Evolutionary conservation across 306 rosid genomes (phyloP).

Genomic region (Cyclanthera cordifolia): DNA sequence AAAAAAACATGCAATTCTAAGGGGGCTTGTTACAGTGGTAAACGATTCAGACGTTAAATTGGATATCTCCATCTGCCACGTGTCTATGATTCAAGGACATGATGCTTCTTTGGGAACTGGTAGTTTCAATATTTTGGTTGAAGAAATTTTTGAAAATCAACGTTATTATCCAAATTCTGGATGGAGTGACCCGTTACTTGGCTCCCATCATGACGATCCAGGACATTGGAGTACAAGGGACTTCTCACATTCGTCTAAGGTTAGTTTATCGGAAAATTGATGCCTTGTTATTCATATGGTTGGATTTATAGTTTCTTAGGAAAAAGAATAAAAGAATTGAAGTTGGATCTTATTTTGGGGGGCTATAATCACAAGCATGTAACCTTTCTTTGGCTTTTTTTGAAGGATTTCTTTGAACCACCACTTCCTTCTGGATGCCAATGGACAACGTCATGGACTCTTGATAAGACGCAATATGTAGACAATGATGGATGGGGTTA

Average conservation of each 20-base stretch:
- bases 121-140: constrained; percentile 23
- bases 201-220: constrained; percentile 29
- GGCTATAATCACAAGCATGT: constrained; percentile 8
- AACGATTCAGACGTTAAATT: constrained; percentile 69
- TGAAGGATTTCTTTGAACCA: constrained; percentile 80
- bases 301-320: constrained; percentile 1
- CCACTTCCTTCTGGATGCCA: constrained; percentile 68
- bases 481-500: constrained; percentile 86
- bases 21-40: constrained; percentile 74
- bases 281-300: not conserved
- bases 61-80: constrained; percentile 41
- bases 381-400: constrained; percentile 20
- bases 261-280: constrained; percentile 15
- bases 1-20: constrained; percentile 75
- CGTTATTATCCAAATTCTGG: constrained; percentile 46
- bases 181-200: constrained; percentile 52
- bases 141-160: constrained; percentile 68
- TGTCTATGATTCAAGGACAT: constrained; percentile 30
- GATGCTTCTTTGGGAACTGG: constrained; percentile 26
- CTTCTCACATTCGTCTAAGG: constrained; percentile 55
- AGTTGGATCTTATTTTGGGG: not conserved
- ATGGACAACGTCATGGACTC: constrained; percentile 62
- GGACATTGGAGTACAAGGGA: constrained; percentile 62
- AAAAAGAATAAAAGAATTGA: not conserved
- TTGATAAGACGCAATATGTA: constrained; percentile 53